Base-by-base conservation (phyloP, 2,329 filamentous ascomycete genomes). In the Cytospora piceicola region DNA sequence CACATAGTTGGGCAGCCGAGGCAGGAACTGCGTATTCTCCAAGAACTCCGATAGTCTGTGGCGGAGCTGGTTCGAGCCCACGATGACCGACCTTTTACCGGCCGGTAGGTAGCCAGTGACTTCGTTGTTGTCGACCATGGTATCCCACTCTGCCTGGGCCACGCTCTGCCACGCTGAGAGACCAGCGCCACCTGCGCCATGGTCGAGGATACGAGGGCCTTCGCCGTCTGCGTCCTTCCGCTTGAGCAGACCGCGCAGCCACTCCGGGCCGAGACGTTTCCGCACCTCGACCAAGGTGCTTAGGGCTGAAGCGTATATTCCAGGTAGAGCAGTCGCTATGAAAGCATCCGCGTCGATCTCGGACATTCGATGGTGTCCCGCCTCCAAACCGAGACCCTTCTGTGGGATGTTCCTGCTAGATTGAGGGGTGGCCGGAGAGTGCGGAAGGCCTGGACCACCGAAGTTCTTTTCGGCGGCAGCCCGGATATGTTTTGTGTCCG, bases 1-100 rank as follows among this genome's bases (percentile, higher is more conserved):
- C 30, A 93, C 77, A 69, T 94, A 93, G 73, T 98, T 93, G 0
- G 95, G 95, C n/a, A 98, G 80, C 4, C 94, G 88, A 9, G 94
- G 94, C 9, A 99, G 83, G 74, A 99, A 97, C 0, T 91, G 96
- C 0, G 95, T 98, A 75, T 97, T 90, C 46, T 96, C 85, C 15
- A 99, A 80, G 69, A 98, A 85, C 22, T 81, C 82, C 70, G 93
- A 92, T 29, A 93, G 83, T 36, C 93, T 90, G 64, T 91, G 83
- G 22, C 93, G 88, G 32, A 99, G 81, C 2, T 87, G 80, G 68
- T 93, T 87, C 0, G 92, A 91, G 0, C 89, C 93, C 2, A 91
- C 88, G 3, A 98, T 79, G 1, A 96, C 93, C 0, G 92, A 94
- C 62, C 91, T 90, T 75, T 90, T 93, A 1, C 92, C 91, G 3